A percentile compares a stretch with the other conserved stretches of the same genome.
Evolutionary conservation across 139 green algal species (phyloP).

Genomic region (Volvox reticuliferus): DNA sequence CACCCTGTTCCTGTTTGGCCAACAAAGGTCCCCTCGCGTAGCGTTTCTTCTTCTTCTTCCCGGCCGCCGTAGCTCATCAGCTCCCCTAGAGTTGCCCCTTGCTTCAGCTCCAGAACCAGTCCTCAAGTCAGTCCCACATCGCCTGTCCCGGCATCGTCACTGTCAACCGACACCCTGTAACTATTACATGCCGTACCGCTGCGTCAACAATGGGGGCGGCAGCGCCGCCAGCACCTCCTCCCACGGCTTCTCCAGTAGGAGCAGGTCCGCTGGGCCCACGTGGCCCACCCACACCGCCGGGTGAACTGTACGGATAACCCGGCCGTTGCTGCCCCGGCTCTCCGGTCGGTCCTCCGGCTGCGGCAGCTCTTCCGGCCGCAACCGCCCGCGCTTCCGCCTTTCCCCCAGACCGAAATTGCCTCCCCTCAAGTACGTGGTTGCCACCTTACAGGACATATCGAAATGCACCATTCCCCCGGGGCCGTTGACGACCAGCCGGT

Average conservation of each 20-base stretch:
- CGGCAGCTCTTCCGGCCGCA: conserved; percentile 5
- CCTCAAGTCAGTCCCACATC: no score
- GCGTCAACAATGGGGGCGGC: conserved; percentile 49
- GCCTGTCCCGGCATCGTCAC: no score
- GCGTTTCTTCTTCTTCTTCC: no score
- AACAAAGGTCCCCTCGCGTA: no score
- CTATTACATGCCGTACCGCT: conserved; percentile 44
- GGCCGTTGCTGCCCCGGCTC: conserved; percentile 41
- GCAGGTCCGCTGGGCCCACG: conserved; percentile 1
- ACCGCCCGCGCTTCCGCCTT: neutral
- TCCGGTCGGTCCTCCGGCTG: conserved; percentile 37
- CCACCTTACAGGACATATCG: conserved; percentile 22
- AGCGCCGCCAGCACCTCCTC: conserved; percentile 52
- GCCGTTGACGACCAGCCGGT: conserved; percentile 43
- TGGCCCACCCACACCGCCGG: conserved; percentile 46
- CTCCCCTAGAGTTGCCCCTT: no score
- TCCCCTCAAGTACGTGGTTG: neutral
- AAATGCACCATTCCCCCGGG: conserved; percentile 54
- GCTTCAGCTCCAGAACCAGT: no score
- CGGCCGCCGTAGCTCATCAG: no score
- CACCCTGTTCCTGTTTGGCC: no score
- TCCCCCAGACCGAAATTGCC: no score
- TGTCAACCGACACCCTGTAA: neutral
- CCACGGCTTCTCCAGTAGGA: conserved; percentile 64
- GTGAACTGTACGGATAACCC: conserved; percentile 38